Evolutionary conservation across 2,329 filamentous ascomycete species (phyloP).

Genomic region (Penicillium vulpinum): DNA sequence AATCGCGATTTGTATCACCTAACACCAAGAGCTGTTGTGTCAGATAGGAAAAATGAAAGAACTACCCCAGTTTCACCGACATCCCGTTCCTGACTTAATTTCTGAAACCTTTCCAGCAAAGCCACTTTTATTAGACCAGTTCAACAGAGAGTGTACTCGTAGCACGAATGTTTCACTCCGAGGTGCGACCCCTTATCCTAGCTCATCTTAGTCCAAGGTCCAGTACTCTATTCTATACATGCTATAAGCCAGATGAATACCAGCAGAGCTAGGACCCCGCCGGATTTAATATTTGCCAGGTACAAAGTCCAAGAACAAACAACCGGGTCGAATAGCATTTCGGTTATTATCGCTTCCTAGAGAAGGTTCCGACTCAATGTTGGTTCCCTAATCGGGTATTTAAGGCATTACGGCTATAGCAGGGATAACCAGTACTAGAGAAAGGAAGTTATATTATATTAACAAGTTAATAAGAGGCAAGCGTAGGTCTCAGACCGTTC

Average conservation of each 20-base stretch:
- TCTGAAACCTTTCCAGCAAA: neutral
- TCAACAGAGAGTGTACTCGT: neutral
- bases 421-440: neutral
- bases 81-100: neutral
- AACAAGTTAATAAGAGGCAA: neutral
- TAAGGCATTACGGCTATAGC: neutral
- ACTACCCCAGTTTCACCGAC: neutral
- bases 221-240: neutral
- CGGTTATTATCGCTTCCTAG: neutral
- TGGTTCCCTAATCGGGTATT: too few relatives aligned
- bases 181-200: neutral
- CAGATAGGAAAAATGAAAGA: neutral
- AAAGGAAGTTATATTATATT: neutral
- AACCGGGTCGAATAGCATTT: neutral
- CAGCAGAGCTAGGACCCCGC: neutral
- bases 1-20: neutral
- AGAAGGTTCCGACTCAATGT: neutral
- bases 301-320: neutral
- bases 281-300: constrained; percentile 4
- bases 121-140: neutral
- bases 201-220: too few relatives aligned
- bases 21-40: neutral
- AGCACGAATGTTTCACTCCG: neutral
- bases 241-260: neutral
- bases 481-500: neutral